phyloP scores from a whole-genome alignment of 805 yeast genomes.

The Candida xiaguanensis region DNA sequence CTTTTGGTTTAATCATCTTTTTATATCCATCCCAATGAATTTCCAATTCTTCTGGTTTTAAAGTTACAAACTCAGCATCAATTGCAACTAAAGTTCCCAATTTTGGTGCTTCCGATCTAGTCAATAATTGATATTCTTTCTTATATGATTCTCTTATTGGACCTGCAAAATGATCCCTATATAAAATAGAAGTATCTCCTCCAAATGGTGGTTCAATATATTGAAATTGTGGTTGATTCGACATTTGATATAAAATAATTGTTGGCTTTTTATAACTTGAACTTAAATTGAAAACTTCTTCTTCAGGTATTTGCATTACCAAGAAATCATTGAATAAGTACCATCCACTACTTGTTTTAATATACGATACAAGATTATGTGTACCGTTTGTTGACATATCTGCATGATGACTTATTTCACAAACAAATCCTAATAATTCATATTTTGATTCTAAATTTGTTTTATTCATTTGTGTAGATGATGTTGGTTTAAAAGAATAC shows the following conservation, averaged over 20 bases:
- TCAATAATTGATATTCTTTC: slow-evolving; percentile 65
- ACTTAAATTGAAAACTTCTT: slow-evolving; percentile 71
- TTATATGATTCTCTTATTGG: slow-evolving; percentile 56
- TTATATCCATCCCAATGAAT: slow-evolving; percentile 69
- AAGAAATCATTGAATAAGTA: slow-evolving; percentile 86
- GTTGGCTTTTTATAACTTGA: slow-evolving; percentile 85
- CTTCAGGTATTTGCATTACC: slow-evolving; percentile 69
- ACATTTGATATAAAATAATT: slow-evolving; percentile 55
- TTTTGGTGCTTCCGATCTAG: slow-evolving; percentile 65
- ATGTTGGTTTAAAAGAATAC: slow-evolving; percentile 29
- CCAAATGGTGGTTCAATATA: slow-evolving; percentile 14
- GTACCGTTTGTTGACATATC: slow-evolving; percentile 31
- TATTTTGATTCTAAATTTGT: slow-evolving; percentile 38
- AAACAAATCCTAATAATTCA: slow-evolving; percentile 66
- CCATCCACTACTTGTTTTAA: slow-evolving; percentile 60
- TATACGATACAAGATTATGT: slow-evolving; percentile 60
- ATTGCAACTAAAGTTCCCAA: slow-evolving; percentile 82
- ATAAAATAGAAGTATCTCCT: slow-evolving; percentile 50
- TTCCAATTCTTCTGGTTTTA: slow-evolving; percentile 76
- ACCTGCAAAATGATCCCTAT: slow-evolving; percentile 70
- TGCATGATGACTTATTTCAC: slow-evolving; percentile 53
- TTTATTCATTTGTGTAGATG: slow-evolving; percentile 9
- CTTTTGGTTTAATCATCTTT: slow-evolving; percentile 68
- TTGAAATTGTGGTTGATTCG: slow-evolving; percentile 22
- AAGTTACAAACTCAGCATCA: slow-evolving; percentile 92